These are phyloP conservation scores for Darksidea phi DNA, from an alignment of 495 filamentous ascomycete genomes.

Conservation along the genomic window DNA sequence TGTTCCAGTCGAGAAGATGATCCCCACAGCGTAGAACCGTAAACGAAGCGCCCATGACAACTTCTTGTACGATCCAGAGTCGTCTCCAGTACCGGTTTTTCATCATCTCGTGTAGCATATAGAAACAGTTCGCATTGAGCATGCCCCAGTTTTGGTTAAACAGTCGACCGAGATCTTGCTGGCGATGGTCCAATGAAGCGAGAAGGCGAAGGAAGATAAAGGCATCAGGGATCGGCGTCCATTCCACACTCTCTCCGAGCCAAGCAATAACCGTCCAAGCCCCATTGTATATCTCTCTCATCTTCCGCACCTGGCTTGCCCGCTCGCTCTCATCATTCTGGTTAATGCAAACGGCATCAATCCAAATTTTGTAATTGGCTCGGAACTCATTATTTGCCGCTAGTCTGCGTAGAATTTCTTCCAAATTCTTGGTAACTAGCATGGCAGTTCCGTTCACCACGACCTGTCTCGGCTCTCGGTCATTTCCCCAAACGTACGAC, in stretches of 20 bases:
- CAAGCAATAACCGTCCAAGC: conserved; percentile 9
- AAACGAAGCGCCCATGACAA: not conserved
- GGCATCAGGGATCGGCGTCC: too few species aligned
- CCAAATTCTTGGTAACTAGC: not conserved
- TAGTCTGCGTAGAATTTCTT: not conserved
- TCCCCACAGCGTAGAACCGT: not conserved
- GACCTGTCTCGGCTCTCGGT: not conserved
- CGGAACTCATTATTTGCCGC: not conserved
- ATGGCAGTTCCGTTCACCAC: not conserved
- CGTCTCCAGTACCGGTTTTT: conserved; percentile 1
- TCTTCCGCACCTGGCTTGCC: not conserved
- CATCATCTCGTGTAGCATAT: conserved; percentile 4
- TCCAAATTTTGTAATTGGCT: not conserved
- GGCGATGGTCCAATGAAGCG: too few species aligned
- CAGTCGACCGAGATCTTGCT: too few species aligned
- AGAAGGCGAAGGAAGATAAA: too few species aligned
- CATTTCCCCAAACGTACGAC: conserved; percentile 7
- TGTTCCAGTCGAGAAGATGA: not conserved
- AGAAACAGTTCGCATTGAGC: too few species aligned
- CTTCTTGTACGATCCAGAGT: conserved; percentile 14
- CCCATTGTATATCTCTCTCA: not conserved
- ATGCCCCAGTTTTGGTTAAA: too few species aligned
- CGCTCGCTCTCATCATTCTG: conserved; percentile 7
- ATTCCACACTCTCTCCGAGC: conserved; percentile 9
- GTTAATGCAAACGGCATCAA: conserved; percentile 16